A percentile compares a stretch with the other conserved stretches of the same genome.
Conservation (phyloP, 257 asterid genomes). For the Leonotis leonurus region DNA sequence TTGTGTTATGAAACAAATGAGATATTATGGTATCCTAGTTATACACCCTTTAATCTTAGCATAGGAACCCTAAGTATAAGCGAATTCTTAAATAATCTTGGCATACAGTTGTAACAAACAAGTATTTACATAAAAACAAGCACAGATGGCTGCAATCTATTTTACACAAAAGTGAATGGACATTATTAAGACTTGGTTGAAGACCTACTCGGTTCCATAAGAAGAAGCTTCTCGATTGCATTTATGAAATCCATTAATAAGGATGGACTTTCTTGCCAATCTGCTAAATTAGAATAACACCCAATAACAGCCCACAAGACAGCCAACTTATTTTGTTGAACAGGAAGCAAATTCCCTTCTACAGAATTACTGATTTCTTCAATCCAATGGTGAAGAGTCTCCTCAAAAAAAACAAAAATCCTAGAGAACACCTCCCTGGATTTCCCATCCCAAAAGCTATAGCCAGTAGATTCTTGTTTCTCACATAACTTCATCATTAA, state of each 20-base stretch:
- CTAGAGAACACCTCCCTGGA: constrained; percentile 34
- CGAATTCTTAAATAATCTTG: background rate
- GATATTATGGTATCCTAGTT: too few relatives aligned
- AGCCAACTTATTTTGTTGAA: constrained; percentile 46
- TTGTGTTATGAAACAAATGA: too few relatives aligned
- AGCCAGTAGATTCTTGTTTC: constrained; percentile 43
- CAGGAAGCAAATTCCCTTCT: constrained; percentile 23
- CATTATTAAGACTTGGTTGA: constrained; percentile 9
- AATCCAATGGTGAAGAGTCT: constrained; percentile 46
- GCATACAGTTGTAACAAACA: background rate
- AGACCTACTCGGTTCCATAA: constrained; percentile 47
- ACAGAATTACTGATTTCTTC: constrained; percentile 31
- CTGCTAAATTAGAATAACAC: constrained; percentile 54
- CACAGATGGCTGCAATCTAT: constrained; percentile 1
- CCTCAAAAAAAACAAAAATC: constrained; percentile 32
- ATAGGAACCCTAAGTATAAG: background rate
- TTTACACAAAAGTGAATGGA: constrained; percentile 1
- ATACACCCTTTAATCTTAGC: too few relatives aligned
- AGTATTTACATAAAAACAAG: background rate
- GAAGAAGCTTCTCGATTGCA: constrained; percentile 62
- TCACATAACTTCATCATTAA: constrained; percentile 56
- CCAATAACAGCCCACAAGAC: constrained; percentile 69
- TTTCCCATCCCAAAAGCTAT: constrained; percentile 35
- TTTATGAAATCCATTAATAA: constrained; percentile 56
- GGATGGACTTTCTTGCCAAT: constrained; percentile 34